phyloP scores from a whole-genome alignment of 2,329 filamentous ascomycete species.

The Talaromyces atroroseus region DNA sequence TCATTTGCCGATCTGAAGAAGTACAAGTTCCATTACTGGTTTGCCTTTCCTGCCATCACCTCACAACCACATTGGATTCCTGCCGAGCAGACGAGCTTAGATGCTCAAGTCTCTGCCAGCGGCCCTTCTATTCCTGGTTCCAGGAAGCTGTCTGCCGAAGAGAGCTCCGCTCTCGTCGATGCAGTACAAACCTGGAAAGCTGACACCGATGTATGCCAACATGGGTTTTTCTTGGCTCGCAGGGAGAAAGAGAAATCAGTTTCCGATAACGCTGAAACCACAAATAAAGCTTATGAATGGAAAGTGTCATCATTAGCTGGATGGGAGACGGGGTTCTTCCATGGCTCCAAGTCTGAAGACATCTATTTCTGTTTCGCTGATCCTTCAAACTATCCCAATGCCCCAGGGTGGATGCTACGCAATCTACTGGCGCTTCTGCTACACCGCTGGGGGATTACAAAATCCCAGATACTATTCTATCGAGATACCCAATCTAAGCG shows the following conservation, averaged over 20 bases:
- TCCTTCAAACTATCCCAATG: constrained; percentile 80
- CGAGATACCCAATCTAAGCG: constrained; percentile 72
- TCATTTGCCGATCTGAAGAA: constrained; percentile 96
- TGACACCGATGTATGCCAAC: constrained; percentile 71
- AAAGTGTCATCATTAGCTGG: constrained; percentile 66
- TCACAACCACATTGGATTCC: constrained; percentile 79
- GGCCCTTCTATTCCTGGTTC: constrained; percentile 12
- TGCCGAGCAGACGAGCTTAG: constrained; percentile 19
- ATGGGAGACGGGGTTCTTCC: constrained; percentile 86
- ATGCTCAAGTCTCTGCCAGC: constrained; percentile 20
- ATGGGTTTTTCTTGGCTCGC: constrained; percentile 95
- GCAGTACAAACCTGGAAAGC: constrained; percentile 84
- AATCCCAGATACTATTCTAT: constrained; percentile 83
- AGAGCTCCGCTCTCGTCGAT: constrained; percentile 75
- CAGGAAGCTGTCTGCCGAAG: constrained; percentile 54
- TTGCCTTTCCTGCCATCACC: constrained; percentile 88
- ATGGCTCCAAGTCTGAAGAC: constrained; percentile 63
- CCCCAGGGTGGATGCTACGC: constrained; percentile 87
- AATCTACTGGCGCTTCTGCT: constrained; percentile 83
- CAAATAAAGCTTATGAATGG: constrained; percentile 64
- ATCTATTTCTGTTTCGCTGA: constrained; percentile 83
- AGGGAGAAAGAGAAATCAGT: constrained; percentile 45
- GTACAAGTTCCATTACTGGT: constrained; percentile 97
- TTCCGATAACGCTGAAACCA: constrained; percentile 46
- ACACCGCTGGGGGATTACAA: constrained; percentile 70